A percentile compares a stretch with the other conserved stretches of the same genome.
Evolutionary conservation across 352 stramenopile genomes (phyloP).

Genomic region (Phytophthora rubi): DNA sequence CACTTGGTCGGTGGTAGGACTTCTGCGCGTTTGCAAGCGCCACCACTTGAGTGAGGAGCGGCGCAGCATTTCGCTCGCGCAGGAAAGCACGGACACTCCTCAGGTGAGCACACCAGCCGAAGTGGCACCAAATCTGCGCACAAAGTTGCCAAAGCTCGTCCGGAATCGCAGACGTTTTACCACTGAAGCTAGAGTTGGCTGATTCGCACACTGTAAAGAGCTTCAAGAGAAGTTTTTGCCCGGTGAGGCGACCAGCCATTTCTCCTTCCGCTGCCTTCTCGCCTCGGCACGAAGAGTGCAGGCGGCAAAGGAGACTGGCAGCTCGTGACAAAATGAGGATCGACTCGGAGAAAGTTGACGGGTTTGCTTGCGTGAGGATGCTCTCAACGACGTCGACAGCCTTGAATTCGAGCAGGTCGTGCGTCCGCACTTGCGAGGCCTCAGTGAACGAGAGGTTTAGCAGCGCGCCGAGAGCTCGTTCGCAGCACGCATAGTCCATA

Average conservation of each 20-base stretch:
- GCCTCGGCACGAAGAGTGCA: constrained; percentile 41
- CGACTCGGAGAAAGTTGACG: constrained; percentile 17
- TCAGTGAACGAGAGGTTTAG: constrained; percentile 70
- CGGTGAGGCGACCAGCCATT: constrained; percentile 17
- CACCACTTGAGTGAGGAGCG: constrained; percentile 52
- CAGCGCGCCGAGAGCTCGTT: constrained; percentile 63
- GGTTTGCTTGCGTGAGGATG: constrained; percentile 29
- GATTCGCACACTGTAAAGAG: constrained; percentile 43
- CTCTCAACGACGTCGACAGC: constrained; percentile 23
- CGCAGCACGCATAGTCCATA: constrained; percentile 18
- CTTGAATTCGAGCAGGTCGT: constrained; percentile 39
- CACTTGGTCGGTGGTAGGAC: constrained; percentile 21
- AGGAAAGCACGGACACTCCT: constrained; percentile 44
- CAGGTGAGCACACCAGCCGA: constrained; percentile 62
- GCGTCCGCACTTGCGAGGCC: constrained; percentile 36
- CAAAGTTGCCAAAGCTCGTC: constrained; percentile 61
- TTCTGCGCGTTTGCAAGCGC: constrained; percentile 39
- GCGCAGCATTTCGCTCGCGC: constrained; percentile 37
- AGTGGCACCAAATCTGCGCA: constrained; percentile 75
- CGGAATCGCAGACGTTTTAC: constrained; percentile 12
- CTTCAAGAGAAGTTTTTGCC: constrained; percentile 27
- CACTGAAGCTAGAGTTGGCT: constrained; percentile 28
- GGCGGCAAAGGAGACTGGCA: constrained; percentile 63
- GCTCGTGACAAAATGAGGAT: constrained; percentile 50
- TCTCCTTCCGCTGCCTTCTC: not conserved